Percentiles rank a stretch among this genome's conserved stretches.
phyloP scores from a whole-genome alignment of 2,329 filamentous ascomycete genomes.

The Fusarium sp. region DNA sequence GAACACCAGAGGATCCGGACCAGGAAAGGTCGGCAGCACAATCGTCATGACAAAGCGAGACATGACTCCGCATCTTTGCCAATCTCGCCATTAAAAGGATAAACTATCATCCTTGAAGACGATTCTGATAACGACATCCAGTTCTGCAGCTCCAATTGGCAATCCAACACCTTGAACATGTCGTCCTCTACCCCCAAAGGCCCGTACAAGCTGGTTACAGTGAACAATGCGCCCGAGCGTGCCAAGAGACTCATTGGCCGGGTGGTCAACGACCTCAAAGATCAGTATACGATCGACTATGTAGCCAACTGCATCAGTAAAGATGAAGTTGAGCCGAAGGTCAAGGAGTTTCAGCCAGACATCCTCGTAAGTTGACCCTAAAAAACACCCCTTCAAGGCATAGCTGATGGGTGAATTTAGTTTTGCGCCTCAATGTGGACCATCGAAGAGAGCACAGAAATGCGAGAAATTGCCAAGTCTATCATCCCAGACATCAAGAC shows the following conservation, averaged over 20 bases:
- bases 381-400: neutral
- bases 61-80: neutral
- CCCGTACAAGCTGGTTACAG: constrained; percentile 73
- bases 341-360: constrained; percentile 50
- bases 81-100: neutral
- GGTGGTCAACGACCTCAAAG: constrained; percentile 70
- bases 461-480: constrained; percentile 56
- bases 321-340: constrained; percentile 65
- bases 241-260: constrained; percentile 72
- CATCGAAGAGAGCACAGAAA: constrained; percentile 58
- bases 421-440: constrained; percentile 69
- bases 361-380: constrained; percentile 38
- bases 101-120: neutral
- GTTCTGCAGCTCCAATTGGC: neutral
- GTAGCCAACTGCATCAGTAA: constrained; percentile 64
- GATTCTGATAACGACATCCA: too few species aligned
- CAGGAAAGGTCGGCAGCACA: too few species aligned
- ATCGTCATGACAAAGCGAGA: neutral
- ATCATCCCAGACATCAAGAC: constrained; percentile 60
- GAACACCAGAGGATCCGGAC: neutral
- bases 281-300: constrained; percentile 72
- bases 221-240: constrained; percentile 75
- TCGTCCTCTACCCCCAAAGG: constrained; percentile 54
- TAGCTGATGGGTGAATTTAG: constrained; percentile 46
- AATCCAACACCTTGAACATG: neutral